Conservation (phyloP, 805 yeast genomes). For the Saturnispora halmiae region DNA sequence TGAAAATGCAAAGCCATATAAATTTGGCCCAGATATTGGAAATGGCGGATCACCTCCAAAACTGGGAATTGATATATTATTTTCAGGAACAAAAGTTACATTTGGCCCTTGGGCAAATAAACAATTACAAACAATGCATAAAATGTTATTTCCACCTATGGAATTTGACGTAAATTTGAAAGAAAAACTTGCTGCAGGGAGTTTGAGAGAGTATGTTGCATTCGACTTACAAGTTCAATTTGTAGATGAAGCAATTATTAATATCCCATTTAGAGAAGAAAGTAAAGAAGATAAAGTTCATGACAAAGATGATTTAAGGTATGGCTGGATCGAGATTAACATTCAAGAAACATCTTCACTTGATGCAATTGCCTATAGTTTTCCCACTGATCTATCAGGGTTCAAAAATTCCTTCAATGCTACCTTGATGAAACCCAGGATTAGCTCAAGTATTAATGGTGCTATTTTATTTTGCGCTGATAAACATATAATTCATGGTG, state of each 20-base stretch:
- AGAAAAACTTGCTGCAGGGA: slow-evolving; percentile 36
- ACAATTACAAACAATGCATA: slow-evolving; percentile 59
- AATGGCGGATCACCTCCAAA: slow-evolving; percentile 51
- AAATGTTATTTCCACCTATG: slow-evolving; percentile 57
- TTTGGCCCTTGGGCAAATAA: slow-evolving; percentile 97
- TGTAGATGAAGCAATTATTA: slow-evolving; percentile 54
- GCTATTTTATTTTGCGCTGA: slow-evolving; percentile 62
- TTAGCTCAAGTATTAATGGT: slow-evolving; percentile 82
- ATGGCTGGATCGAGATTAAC: slow-evolving; percentile 86
- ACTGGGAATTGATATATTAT: slow-evolving; percentile 49
- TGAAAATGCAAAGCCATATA: slow-evolving; percentile 22
- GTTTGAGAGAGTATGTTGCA: slow-evolving; percentile 44
- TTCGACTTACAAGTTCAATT: slow-evolving; percentile 48
- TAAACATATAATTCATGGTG: slow-evolving; percentile 44
- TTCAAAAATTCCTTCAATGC: slow-evolving; percentile 42
- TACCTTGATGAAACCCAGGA: slow-evolving; percentile 46
- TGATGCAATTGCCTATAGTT: slow-evolving; percentile 37
- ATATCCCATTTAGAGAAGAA: slow-evolving; percentile 77
- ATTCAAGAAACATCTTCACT: slow-evolving; percentile 45
- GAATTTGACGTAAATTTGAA: slow-evolving; percentile 46
- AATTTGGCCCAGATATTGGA: slow-evolving; percentile 46
- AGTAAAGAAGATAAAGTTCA: slow-evolving; percentile 50
- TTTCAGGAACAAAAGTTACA: slow-evolving; percentile 56
- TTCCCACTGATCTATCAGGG: slow-evolving; percentile 44
- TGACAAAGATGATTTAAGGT: slow-evolving; percentile 32